These are phyloP conservation scores for Nakazawaea wyomingensis DNA, from an alignment of 805 yeast genomes.

Conservation along the genomic window DNA sequence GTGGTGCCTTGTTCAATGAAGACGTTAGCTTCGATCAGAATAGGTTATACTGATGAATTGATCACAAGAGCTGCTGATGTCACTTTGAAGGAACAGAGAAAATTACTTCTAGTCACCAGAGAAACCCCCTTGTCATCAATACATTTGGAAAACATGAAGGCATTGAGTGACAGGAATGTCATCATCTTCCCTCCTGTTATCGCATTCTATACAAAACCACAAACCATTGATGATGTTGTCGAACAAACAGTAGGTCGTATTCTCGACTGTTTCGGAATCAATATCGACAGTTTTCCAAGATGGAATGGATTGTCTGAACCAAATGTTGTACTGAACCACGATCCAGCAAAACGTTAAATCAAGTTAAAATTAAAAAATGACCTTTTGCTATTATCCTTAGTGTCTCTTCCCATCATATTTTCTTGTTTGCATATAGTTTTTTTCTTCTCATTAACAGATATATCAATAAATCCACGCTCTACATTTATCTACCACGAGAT, in stretches of 20 bases:
- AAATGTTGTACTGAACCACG: conserved; percentile 1
- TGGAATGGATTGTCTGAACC: conserved; percentile 21
- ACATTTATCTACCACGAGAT: no score
- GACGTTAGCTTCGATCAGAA: conserved; percentile 23
- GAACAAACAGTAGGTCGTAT: conserved; percentile 24
- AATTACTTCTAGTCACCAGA: conserved; percentile 20
- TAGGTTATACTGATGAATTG: conserved; percentile 25
- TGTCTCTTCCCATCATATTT: no score
- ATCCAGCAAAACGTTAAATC: conserved; percentile 15
- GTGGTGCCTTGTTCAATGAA: conserved; percentile 27
- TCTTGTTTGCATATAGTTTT: no score
- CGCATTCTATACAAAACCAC: conserved; percentile 25
- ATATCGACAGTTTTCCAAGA: conserved; percentile 20
- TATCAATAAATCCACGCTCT: no score
- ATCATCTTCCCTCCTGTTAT: conserved; percentile 25
- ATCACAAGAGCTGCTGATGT: conserved; percentile 26
- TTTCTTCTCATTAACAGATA: no score
- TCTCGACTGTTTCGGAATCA: conserved; percentile 22
- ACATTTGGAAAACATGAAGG: conserved; percentile 24
- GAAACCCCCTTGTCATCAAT: conserved; percentile 26
- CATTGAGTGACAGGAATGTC: conserved; percentile 18
- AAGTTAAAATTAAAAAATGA: no score
- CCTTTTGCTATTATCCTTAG: no score
- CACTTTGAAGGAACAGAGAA: conserved; percentile 22
- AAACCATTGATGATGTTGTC: conserved; percentile 20